Evolutionary conservation across 768 basidiomycete species (phyloP).

Genomic region (Leccinum ochraceum): DNA sequence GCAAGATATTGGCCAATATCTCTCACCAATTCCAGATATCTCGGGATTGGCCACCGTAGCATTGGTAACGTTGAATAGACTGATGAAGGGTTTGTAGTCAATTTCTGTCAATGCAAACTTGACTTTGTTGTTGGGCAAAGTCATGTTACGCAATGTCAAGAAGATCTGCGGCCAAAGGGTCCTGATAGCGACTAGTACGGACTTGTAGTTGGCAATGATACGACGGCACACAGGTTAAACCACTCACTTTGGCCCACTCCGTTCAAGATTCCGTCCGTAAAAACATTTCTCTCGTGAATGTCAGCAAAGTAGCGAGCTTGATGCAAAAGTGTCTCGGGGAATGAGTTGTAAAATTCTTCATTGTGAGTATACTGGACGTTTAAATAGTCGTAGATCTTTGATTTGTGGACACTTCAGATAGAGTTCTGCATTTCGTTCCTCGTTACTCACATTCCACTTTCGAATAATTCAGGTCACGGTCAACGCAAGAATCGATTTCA

Average conservation of each 20-base stretch:
- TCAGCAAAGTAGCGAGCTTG: conserved; percentile 75
- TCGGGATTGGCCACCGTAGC: conserved; percentile 58
- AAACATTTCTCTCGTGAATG: conserved; percentile 75
- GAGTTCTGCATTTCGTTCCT: background rate
- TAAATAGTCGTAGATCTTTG: conserved; percentile 74
- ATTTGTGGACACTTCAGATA: background rate
- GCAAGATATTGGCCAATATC: conserved; percentile 7
- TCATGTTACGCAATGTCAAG: conserved; percentile 71
- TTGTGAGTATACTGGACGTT: conserved; percentile 79
- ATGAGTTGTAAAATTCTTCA: conserved; percentile 69
- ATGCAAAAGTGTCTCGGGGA: conserved; percentile 67
- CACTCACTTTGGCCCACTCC: conserved; percentile 76
- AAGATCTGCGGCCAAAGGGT: conserved; percentile 74
- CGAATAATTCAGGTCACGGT: conserved; percentile 15
- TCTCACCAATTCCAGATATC: conserved; percentile 63
- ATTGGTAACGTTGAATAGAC: conserved; percentile 78
- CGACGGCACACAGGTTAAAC: background rate
- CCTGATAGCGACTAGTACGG: conserved; percentile 68
- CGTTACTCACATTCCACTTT: conserved; percentile 70
- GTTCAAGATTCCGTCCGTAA: conserved; percentile 56
- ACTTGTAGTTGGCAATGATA: background rate
- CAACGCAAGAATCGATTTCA: conserved; percentile 14
- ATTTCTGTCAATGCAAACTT: conserved; percentile 75
- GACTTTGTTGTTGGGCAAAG: conserved; percentile 70
- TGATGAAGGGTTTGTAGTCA: conserved; percentile 89